Evolutionary conservation across 495 filamentous ascomycete species (phyloP).

Genomic region (Xylaria cubensis): DNA sequence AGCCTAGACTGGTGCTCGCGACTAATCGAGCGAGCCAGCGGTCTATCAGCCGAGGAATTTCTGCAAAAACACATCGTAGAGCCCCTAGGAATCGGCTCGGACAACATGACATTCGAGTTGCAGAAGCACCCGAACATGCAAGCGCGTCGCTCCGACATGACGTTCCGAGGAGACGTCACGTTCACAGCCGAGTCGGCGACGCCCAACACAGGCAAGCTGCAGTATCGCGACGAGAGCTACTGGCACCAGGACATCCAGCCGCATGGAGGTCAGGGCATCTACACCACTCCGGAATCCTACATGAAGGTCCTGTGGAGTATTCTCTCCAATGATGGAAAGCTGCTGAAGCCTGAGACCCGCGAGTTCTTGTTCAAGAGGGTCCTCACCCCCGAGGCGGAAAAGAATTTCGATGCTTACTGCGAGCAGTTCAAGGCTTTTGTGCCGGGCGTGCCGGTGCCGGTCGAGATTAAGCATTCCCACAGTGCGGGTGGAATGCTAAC

Average conservation of each 20-base stretch:
- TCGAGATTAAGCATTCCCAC: constrained; percentile 5
- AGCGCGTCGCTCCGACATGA: constrained; percentile 31
- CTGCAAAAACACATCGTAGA: constrained; percentile 19
- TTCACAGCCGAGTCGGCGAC: constrained; percentile 14
- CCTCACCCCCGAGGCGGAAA: constrained; percentile 21
- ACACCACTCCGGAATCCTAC: constrained; percentile 16
- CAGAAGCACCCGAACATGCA: constrained; percentile 26
- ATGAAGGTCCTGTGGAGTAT: constrained; percentile 27
- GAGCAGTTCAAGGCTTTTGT: constrained; percentile 13
- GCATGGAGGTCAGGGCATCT: constrained; percentile 23
- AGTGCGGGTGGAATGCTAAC: constrained; percentile 15
- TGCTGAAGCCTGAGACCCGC: constrained; percentile 19
- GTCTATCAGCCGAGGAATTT: constrained; percentile 11
- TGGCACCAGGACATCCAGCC: constrained; percentile 19
- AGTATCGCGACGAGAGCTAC: constrained; percentile 11
- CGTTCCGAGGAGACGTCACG: constrained; percentile 19
- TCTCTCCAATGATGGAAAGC: constrained; percentile 20
- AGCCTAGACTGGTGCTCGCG: constrained; percentile 57
- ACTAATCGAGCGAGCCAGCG: constrained; percentile 49
- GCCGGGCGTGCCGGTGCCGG: constrained; percentile 11
- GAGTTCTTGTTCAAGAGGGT: constrained; percentile 11
- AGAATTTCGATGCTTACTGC: constrained; percentile 3
- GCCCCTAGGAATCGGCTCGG: constrained; percentile 24
- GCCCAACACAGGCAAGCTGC: neutral
- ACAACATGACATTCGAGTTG: constrained; percentile 34